Evolutionary conservation across 2,329 filamentous ascomycete species (phyloP).

Genomic region (Aspergillus sp.): DNA sequence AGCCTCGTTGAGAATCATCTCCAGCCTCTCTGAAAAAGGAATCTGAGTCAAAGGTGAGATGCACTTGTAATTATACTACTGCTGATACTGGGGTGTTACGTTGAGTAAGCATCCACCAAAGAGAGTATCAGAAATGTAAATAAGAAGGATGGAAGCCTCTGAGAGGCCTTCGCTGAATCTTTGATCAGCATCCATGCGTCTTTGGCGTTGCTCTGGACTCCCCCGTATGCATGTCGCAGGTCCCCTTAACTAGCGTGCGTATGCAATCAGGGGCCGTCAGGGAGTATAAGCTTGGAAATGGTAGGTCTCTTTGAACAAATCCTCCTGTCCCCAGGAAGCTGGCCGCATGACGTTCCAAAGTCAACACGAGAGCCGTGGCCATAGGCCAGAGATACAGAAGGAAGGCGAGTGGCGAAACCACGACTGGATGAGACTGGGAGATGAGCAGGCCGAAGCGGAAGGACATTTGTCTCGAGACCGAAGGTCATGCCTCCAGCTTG

Average conservation of each 20-base stretch:
- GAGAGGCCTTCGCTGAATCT: slow-evolving; percentile 6
- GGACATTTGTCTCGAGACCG: background rate
- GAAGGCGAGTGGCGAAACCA: slow-evolving; percentile 12
- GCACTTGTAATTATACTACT: slow-evolving; percentile 26
- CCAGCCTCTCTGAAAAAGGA: slow-evolving; percentile 37
- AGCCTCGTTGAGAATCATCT: slow-evolving; percentile 36
- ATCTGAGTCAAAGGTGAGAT: slow-evolving; percentile 26
- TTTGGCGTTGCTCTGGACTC: slow-evolving; percentile 20
- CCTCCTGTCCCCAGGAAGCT: slow-evolving; percentile 14
- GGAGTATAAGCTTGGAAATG: background rate
- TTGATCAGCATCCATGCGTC: slow-evolving; percentile 21
- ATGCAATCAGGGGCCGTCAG: slow-evolving; percentile 7
- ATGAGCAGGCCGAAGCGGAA: background rate
- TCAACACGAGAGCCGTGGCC: slow-evolving; percentile 11
- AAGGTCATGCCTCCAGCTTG: slow-evolving; percentile 5
- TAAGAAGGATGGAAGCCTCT: slow-evolving; percentile 10
- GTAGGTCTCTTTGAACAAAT: slow-evolving; percentile 2
- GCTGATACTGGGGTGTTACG: slow-evolving; percentile 17
- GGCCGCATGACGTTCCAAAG: slow-evolving; percentile 17
- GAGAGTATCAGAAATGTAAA: slow-evolving; percentile 9
- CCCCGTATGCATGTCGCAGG: slow-evolving; percentile 16
- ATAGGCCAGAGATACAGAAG: slow-evolving; percentile 14
- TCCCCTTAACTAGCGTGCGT: slow-evolving; percentile 9
- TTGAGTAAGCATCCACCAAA: slow-evolving; percentile 1
- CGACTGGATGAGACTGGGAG: slow-evolving; percentile 12